phyloP scores from a whole-genome alignment of 441 rosid species.

The Rhodomyrtus psidioides region DNA sequence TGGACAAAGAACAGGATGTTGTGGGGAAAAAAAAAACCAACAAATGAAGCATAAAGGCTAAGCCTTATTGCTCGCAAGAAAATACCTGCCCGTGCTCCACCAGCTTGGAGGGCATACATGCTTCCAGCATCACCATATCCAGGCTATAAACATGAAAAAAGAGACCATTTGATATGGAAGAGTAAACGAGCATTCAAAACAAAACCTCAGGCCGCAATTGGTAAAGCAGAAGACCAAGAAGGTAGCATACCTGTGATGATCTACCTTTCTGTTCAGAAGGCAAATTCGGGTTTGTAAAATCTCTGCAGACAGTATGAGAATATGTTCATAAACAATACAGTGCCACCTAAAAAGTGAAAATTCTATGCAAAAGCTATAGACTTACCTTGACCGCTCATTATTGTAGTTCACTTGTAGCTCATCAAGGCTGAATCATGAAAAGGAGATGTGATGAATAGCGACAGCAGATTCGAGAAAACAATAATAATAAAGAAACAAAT shows the following conservation, averaged over 20 bases:
- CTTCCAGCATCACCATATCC: conserved; percentile 87
- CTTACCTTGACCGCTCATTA: conserved; percentile 90
- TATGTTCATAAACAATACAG: not conserved
- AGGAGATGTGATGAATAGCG: not conserved
- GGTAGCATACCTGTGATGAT: conserved; percentile 64
- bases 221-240: not conserved
- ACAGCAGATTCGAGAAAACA: not conserved
- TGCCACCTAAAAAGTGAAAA: not conserved
- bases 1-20: not conserved
- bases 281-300: conserved; percentile 85
- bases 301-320: conserved; percentile 35
- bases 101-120: conserved; percentile 30
- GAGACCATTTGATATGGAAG: conserved; percentile 3
- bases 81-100: conserved; percentile 29
- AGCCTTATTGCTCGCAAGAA: conserved; percentile 2
- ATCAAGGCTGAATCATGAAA: conserved; percentile 61
- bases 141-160: conserved; percentile 33
- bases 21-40: not conserved
- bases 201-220: not conserved
- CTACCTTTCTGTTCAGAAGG: conserved; percentile 93
- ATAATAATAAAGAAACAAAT: not conserved
- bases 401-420: conserved; percentile 98
- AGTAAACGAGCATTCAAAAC: not conserved
- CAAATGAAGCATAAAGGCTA: not conserved
- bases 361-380: not conserved